Base-by-base conservation (phyloP, 2,329 filamentous ascomycete genomes). In the Aspergillus neoniger region DNA sequence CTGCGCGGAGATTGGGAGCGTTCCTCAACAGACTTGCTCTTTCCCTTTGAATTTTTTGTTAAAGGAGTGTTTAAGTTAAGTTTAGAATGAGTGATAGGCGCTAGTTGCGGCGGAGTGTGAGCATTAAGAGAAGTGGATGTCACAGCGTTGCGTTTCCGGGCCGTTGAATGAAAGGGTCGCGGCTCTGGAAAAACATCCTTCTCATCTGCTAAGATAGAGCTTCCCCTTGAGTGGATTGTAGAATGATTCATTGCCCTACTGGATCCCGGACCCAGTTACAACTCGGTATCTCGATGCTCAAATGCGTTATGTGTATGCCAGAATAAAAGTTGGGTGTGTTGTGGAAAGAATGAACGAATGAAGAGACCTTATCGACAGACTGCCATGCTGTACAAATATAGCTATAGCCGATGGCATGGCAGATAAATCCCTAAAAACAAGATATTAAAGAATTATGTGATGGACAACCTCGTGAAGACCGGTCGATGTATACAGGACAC, bases 221-320 rank as follows among this genome's bases (percentile, higher is more conserved):
- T 47, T 14, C 14, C 25, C 21, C 55, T 56, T 62, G 69, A 64
- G 62, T 71, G 67, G 19, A 67, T 67, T 57, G 69, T 71, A 56
- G 41, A 9, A 15, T 12, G 2, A 50, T 25, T 23, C 53, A 55
- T 55, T 32, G 23, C 25, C 30, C 28, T 36, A 17, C 15, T 25
- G 14, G n/a, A 25, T 47, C 8, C 14, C 8, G n/a, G 25, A 30
- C 5, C 25, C 47, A 28, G 25, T 30, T 25, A 50, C 47, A n/a
- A 30, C 25, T 50, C 25, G 15, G 30, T 17, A 12, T 30, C 10
- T 30, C 8, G 9, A 8, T 50, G 47, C 23, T 49, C 6, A 30
- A 49, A 23, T 9, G 44, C 12, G 10, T 15, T 36, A 49, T 28
- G 10, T 49, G 44, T n/a, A 28, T 49, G 44, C 23, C 30, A 32